Evolutionary conservation across 2,329 filamentous ascomycete genomes (phyloP).

Genomic region (Diaporthe citriasiana): DNA sequence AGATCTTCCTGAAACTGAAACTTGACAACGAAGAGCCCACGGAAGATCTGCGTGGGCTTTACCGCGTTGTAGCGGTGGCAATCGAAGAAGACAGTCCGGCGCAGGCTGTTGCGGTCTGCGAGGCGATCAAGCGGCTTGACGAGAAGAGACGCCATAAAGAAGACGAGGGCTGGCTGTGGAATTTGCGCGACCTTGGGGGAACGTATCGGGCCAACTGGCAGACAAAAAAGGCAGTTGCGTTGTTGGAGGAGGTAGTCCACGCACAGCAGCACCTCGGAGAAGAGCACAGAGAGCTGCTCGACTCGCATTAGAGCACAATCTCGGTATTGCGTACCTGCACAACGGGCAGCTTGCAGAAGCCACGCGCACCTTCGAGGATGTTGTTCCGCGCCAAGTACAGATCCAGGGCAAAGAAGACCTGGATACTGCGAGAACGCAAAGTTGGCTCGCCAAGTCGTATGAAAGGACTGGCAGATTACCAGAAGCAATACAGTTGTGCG

Average conservation of each 20-base stretch:
- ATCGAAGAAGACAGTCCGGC: not conserved
- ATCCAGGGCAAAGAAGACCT: not conserved
- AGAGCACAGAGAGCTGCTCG: not conserved
- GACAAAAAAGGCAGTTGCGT: not conserved
- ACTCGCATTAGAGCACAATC: not conserved
- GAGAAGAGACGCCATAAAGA: not conserved
- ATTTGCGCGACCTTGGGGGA: not conserved
- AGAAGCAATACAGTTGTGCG: not conserved
- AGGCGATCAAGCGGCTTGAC: not conserved
- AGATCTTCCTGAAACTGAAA: not conserved
- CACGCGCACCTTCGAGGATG: not conserved
- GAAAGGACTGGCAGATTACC: not conserved
- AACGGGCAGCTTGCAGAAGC: not conserved
- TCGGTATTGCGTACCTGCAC: not conserved
- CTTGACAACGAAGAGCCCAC: not conserved
- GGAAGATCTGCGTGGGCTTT: not conserved
- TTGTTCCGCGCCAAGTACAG: not conserved
- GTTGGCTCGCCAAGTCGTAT: not conserved
- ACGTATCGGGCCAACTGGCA: not conserved
- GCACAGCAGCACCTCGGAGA: not conserved
- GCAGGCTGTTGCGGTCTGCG: not conserved
- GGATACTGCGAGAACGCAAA: fast-evolving
- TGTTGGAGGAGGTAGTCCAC: not conserved
- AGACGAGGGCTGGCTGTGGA: fast-evolving
- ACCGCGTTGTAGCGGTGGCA: not conserved